Evolutionary conservation across 2,329 filamentous ascomycete genomes (phyloP).

Genomic region (Talaromyces atroroseus): DNA sequence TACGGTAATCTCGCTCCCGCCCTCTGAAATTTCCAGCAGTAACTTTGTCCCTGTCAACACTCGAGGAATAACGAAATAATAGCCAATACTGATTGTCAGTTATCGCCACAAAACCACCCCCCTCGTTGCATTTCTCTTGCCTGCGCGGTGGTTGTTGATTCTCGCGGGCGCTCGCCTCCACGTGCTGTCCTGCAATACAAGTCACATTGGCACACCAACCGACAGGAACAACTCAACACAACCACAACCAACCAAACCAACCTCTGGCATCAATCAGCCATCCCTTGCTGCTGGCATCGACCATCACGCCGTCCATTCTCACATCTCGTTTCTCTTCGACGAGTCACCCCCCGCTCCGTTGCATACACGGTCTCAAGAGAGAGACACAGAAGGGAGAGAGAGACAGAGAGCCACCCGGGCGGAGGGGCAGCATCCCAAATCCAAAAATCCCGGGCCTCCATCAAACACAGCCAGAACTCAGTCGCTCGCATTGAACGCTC

Average conservation of each 20-base stretch:
- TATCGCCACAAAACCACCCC: too few relatives aligned
- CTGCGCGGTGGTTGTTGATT: not conserved
- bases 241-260: not conserved
- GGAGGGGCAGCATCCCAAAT: constrained; percentile 1
- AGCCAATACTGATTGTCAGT: too few relatives aligned
- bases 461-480: not conserved
- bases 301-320: not conserved
- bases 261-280: not conserved
- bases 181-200: not conserved
- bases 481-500: not conserved
- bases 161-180: not conserved
- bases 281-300: constrained; percentile 11
- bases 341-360: not conserved
- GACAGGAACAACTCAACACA: too few relatives aligned
- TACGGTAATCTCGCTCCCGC: not conserved
- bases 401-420: not conserved
- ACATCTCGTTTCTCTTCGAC: not conserved
- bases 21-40: not conserved
- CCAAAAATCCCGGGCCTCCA: constrained; percentile 1
- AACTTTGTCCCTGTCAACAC: not conserved
- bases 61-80: too few relatives aligned
- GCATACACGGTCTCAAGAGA: not conserved
- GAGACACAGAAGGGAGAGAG: too few relatives aligned
- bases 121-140: not conserved
- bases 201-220: not conserved